Conservation (phyloP, 1,139 yeast species). For the Magnusiomyces ingens region DNA sequence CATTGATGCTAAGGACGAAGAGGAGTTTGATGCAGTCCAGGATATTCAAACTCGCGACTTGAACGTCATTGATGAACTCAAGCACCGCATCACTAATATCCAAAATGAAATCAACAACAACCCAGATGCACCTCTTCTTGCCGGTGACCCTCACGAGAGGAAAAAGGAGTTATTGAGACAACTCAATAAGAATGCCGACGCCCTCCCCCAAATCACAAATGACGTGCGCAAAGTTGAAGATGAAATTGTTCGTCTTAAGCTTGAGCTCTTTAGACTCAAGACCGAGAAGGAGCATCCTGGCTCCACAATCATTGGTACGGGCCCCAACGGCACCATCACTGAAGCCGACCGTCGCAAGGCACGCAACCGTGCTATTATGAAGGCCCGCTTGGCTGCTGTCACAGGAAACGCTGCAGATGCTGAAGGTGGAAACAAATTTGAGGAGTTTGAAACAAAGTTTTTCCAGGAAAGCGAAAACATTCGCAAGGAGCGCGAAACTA, state of each 20-base stretch:
- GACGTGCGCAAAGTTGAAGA: conserved; percentile 57
- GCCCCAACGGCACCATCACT: conserved; percentile 77
- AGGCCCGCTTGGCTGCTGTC: conserved; percentile 83
- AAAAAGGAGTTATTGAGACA: conserved; percentile 44
- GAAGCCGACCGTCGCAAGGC: conserved; percentile 76
- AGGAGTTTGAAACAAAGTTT: conserved; percentile 50
- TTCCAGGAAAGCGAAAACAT: conserved; percentile 51
- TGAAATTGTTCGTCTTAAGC: conserved; percentile 59
- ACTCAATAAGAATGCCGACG: conserved; percentile 53
- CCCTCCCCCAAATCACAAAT: conserved; percentile 61
- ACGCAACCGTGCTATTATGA: conserved; percentile 65
- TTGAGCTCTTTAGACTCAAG: conserved; percentile 52
- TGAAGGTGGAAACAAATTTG: conserved; percentile 35
- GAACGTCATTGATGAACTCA: conserved; percentile 56
- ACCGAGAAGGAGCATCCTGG: conserved; percentile 62
- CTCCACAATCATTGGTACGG: conserved; percentile 66
- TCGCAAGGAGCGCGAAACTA: conserved; percentile 48
- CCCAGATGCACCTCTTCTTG: conserved; percentile 29
- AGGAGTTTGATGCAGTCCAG: conserved; percentile 42
- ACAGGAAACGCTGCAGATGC: conserved; percentile 62
- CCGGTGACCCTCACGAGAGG: conserved; percentile 24
- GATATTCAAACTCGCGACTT: conserved; percentile 39
- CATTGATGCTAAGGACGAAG: conserved; percentile 62
- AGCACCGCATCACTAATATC: conserved; percentile 49
- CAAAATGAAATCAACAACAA: conserved; percentile 43